Evolutionary conservation across 768 basidiomycete species (phyloP), one percentile per base, ranked within the genome.

Genomic region (Serendipita sp.): DNA sequence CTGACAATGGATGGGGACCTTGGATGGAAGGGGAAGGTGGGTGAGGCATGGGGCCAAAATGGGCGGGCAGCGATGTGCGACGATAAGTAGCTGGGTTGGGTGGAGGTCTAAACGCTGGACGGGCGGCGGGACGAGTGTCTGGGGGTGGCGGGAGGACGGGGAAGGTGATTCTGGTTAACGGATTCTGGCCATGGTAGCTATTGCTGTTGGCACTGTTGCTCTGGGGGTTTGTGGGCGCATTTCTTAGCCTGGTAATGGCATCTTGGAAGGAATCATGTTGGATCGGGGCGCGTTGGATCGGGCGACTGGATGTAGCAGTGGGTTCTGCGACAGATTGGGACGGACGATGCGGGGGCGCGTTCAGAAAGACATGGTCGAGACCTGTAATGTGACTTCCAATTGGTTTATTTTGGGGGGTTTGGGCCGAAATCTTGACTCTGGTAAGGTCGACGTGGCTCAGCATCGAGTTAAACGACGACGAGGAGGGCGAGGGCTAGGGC

Each of bases 361-460:
- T 58, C 33, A 58, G 53, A 58, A 58, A 58, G 53, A 58, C 53
- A 58, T 58, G 53, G 53, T 58, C 53, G 33, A 58, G 33, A 58
- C 53, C 53, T 58, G 53, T 58, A n/a, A n/a, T 26, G 53, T 58
- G 17, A 58, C 2, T 58, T 58, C 53, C 53, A 24, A n/a, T 58
- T 22, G 22, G 20, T 24, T 58, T 4, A 31, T 58, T 58, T 26
- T 58, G 53, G 20, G 45, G 45, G 33, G 33, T 58, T 58, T 58
- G 26, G 53, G 53, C 22, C 9, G 53, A 58, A 58, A 58, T 58
- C 53, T 58, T 58, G 53, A 24, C 53, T 58, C 53, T 58, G 53
- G 11, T 9, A 11, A 33, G 1, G n/a, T 48, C 45, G 20, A 48
- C 26, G 20, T 20, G 7, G 45, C 20, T 48, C 45, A 48, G 26